These are phyloP conservation scores for Rhizoclosmatium globosum DNA, from an alignment of 192 early-diverging fungal genomes.

Conservation along the genomic window DNA sequence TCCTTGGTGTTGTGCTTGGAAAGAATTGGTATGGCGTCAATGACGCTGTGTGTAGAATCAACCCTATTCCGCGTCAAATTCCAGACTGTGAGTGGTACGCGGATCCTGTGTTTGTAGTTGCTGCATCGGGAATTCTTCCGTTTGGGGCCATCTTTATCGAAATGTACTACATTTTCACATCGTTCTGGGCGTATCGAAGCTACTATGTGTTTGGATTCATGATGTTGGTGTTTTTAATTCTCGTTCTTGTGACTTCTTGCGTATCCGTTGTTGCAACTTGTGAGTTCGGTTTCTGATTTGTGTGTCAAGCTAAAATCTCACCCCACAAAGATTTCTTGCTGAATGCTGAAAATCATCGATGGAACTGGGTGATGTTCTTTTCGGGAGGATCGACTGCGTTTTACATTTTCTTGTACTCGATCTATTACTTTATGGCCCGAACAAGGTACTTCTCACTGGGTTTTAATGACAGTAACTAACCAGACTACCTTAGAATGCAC, in stretches of 20 bases:
- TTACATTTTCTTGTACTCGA: constrained; percentile 90
- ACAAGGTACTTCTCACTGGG: constrained; percentile 63
- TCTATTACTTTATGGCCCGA: constrained; percentile 84
- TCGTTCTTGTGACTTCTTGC: constrained; percentile 85
- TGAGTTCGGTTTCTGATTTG: constrained; percentile 33
- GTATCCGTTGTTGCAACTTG: constrained; percentile 87
- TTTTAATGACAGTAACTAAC: neutral
- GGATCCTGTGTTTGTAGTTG: constrained; percentile 74
- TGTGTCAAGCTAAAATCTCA: neutral
- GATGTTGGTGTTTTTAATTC: constrained; percentile 84
- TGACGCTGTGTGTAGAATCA: constrained; percentile 83
- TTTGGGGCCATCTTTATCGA: constrained; percentile 97
- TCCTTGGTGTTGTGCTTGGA: constrained; percentile 80
- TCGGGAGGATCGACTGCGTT: constrained; percentile 84
- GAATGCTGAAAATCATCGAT: constrained; percentile 86
- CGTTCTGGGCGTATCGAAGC: constrained; percentile 88
- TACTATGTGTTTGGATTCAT: constrained; percentile 96
- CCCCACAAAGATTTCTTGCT: constrained; percentile 76
- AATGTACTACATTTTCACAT: constrained; percentile 95
- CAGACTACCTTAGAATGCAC: constrained; percentile 67
- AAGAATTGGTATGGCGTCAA: constrained; percentile 66
- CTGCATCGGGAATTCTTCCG: constrained; percentile 83
- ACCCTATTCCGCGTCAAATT: constrained; percentile 94
- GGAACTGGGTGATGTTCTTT: constrained; percentile 92
- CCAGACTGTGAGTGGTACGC: constrained; percentile 85